phyloP scores from a whole-genome alignment of 2,329 filamentous ascomycete genomes.

The Colletotrichum gloeosporioides region DNA sequence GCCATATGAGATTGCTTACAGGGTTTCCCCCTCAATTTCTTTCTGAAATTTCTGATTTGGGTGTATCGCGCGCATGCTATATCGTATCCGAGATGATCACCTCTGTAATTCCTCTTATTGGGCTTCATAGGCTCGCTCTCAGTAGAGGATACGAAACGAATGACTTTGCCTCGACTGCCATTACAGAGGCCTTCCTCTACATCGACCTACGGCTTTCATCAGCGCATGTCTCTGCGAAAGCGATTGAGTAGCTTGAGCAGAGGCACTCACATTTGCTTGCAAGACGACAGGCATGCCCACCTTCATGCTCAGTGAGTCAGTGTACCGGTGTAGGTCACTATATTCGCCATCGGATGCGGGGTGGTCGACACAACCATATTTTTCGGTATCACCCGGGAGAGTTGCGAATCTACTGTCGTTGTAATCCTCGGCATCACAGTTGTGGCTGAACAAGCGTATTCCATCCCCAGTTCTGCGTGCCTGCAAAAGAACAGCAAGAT shows the following conservation, averaged over 20 bases:
- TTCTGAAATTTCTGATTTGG: not conserved
- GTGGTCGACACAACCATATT: not conserved
- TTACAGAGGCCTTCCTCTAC: not conserved
- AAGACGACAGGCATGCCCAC: not conserved
- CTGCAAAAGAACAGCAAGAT: slow-evolving; percentile 50
- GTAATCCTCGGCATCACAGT: not conserved
- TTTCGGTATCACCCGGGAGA: not conserved
- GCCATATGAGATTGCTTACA: too few species aligned
- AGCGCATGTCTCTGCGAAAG: too few species aligned
- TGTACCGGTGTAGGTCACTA: not conserved
- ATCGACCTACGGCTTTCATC: not conserved
- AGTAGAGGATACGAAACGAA: not conserved
- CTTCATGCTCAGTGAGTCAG: not conserved
- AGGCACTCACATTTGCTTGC: not conserved
- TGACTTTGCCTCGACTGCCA: not conserved
- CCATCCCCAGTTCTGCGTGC: slow-evolving; percentile 32
- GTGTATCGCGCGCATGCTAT: not conserved
- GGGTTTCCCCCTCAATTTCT: not conserved
- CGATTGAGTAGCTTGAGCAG: not conserved
- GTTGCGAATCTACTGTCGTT: not conserved
- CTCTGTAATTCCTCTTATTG: not conserved
- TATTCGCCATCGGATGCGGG: not conserved
- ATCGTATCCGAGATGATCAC: not conserved
- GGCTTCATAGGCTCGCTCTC: not conserved
- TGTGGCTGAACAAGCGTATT: not conserved